Percentiles rank a stretch among this genome's conserved stretches.
Conservation (phyloP, 31 red algal genomes). For the Asparagopsis taxiformis region DNA sequence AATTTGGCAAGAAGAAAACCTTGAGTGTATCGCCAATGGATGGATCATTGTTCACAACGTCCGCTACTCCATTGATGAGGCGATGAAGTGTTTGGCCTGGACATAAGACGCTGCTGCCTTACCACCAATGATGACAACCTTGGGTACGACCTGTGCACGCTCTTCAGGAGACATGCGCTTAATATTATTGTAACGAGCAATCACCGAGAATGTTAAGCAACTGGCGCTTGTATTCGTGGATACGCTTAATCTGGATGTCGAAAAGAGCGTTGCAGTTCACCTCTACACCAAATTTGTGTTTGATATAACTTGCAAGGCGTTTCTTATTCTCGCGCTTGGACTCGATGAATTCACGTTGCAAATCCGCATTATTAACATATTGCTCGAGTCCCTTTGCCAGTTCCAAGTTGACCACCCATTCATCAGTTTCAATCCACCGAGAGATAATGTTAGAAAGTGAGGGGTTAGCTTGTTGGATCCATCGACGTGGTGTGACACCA, state of each 20-base stretch:
- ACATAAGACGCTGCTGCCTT: constrained; percentile 96
- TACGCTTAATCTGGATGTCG: constrained; percentile 99
- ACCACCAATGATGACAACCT: constrained; percentile 96
- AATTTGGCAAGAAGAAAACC: constrained; percentile 97
- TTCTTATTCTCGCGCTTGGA: constrained; percentile 95
- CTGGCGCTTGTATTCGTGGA: constrained; percentile 99
- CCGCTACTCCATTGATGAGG: constrained; percentile 92
- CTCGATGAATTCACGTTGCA: constrained; percentile 89
- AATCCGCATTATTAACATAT: constrained; percentile 93
- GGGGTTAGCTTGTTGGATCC: constrained; percentile 95
- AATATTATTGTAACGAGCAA: constrained; percentile 90
- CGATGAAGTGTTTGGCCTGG: constrained; percentile 98
- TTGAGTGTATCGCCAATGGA: constrained; percentile 86
- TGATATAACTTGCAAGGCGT: constrained; percentile 81
- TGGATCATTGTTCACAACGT: constrained; percentile 95
- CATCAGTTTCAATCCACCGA: constrained; percentile 96
- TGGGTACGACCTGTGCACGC: constrained; percentile 72
- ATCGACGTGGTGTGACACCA: constrained; percentile 97
- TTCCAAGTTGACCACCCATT: constrained; percentile 91
- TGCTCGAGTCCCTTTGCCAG: constrained; percentile 67
- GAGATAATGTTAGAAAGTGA: constrained; percentile 86
- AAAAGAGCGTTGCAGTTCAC: constrained; percentile 88
- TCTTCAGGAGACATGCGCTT: constrained; percentile 81
- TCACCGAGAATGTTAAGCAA: constrained; percentile 96
- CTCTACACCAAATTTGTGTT: constrained; percentile 63